Evolutionary conservation across 371 early-diverging fungal species (phyloP), one percentile per base, ranked within the genome.

Genomic region (Chytridium lagenaria): DNA sequence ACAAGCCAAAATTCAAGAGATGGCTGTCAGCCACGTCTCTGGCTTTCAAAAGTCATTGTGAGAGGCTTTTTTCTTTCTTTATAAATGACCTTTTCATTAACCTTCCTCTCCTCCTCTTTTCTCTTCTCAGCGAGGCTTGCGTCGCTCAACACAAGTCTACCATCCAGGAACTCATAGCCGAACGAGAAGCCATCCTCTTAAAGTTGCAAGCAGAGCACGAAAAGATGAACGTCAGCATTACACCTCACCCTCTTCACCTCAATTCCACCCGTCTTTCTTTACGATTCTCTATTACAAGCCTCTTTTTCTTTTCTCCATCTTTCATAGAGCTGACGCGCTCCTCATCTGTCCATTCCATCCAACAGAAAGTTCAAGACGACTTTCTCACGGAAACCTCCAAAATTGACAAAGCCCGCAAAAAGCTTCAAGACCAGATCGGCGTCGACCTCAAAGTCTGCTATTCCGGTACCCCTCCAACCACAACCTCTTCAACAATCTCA

Each of bases 181-280:
- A 61, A 15, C 61, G 36, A 28, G 36, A 3, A 5, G 23, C 7
- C 36, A 26, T 61, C 36, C 61, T 61, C 34, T 3, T 12, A 28
- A 61, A 61, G 61, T 34, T 61, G n/a, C 61, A 37, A 16, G 61
- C 61, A 28, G 61, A 61, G 37, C 30, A 61, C 36, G 61, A 31
- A 7, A 61, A 61, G 23, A 61, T 61, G 36, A 37, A 3, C 34
- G 61, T 61, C 3, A 7, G 23, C 26, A 7, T 26, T 26, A 16
- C 22, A 19, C 15, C 23, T 23, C 5, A 19, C 5, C 57, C 57
- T 7, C n/a, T n/a, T n/a, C n/a, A n/a, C n/a, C n/a, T n/a, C n/a
- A n/a, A n/a, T n/a, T n/a, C n/a, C n/a, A n/a, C n/a, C n/a, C n/a
- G n/a, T n/a, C n/a, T n/a, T n/a, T n/a, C n/a, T n/a, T n/a, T n/a